A percentile compares a stretch with the other conserved stretches of the same genome.
Evolutionary conservation across 257 asterid species (phyloP).

Genomic region (Primulina tabacum): DNA sequence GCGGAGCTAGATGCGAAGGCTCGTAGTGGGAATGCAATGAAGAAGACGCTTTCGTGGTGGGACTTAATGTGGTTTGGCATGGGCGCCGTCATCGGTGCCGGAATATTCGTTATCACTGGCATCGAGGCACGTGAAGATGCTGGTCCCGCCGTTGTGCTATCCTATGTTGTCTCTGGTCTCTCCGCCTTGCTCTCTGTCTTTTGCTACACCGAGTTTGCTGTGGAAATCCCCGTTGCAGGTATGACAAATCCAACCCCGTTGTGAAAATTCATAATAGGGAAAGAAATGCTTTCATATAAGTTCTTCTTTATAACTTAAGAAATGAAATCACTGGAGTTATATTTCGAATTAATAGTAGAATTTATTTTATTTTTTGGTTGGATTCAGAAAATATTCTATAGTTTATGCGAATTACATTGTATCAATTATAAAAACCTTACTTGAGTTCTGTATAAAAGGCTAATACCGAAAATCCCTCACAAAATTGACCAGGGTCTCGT

Average conservation of each 20-base stretch:
- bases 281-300: too few relatives aligned
- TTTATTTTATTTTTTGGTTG: too few relatives aligned
- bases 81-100: constrained; percentile 93
- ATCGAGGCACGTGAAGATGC: constrained; percentile 45
- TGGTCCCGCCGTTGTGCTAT: constrained; percentile 79
- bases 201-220: constrained; percentile 86
- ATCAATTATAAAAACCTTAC: too few relatives aligned
- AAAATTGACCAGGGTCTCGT: too few relatives aligned
- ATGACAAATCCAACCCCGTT: neutral
- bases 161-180: constrained; percentile 66
- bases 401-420: too few relatives aligned
- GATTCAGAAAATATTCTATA: too few relatives aligned
- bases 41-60: constrained; percentile 78
- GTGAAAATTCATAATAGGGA: too few relatives aligned
- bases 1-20: constrained; percentile 56
- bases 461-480: too few relatives aligned
- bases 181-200: constrained; percentile 83
- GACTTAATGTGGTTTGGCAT: constrained; percentile 87
- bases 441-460: too few relatives aligned
- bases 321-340: too few relatives aligned
- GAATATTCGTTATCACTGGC: constrained; percentile 78
- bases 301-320: too few relatives aligned
- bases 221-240: constrained; percentile 87
- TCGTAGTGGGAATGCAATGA: constrained; percentile 59
- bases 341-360: too few relatives aligned